These are phyloP conservation scores for Asterophora lycoperdoides DNA, from an alignment of 768 basidiomycete species.

Conservation along the genomic window DNA sequence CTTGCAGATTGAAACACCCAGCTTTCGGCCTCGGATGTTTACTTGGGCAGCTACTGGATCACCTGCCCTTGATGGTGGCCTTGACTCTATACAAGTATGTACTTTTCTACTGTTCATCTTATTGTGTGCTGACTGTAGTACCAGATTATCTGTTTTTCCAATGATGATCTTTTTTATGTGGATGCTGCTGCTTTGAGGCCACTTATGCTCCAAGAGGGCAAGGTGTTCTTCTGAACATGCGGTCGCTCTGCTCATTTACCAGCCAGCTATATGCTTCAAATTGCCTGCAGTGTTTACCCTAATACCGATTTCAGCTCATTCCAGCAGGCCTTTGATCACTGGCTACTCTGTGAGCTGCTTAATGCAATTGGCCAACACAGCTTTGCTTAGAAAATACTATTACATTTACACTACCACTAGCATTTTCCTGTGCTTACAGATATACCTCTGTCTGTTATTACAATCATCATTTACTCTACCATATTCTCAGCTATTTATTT, in stretches of 20 bases:
- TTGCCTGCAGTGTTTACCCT: not conserved
- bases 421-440: too few relatives aligned
- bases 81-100: not conserved
- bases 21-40: conserved; percentile 3
- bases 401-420: too few relatives aligned
- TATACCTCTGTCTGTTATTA: too few relatives aligned
- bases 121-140: not conserved
- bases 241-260: not conserved
- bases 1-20: not conserved
- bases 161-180: not conserved
- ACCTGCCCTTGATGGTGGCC: not conserved
- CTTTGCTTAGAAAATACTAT: too few relatives aligned
- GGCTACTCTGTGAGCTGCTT: not conserved
- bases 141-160: not conserved
- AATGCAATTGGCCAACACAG: conserved; percentile 1
- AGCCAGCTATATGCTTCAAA: not conserved
- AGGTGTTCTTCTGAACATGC: not conserved
- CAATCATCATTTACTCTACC: too few relatives aligned
- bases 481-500: too few relatives aligned
- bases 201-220: not conserved
- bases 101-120: not conserved
- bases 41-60: conserved; percentile 5
- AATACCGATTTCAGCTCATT: not conserved
- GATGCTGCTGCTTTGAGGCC: not conserved
- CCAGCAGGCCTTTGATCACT: not conserved